Evolutionary conservation across 306 rosid species (phyloP).

Genomic region (Quillaja saponaria): DNA sequence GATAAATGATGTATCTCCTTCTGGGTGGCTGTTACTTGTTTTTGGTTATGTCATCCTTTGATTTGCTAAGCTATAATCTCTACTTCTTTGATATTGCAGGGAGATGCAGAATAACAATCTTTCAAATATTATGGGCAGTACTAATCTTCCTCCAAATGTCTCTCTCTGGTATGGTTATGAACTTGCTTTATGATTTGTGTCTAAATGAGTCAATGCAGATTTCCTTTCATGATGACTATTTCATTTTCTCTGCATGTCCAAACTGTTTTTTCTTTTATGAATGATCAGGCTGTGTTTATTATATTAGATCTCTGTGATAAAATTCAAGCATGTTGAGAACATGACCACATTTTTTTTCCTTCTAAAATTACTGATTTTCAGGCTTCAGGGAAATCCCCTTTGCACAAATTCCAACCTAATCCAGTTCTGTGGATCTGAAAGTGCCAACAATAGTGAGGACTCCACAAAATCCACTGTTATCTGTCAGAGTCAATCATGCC

Average conservation of each 20-base stretch:
- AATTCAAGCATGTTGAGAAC: constrained; percentile 1
- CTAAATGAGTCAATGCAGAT: constrained; percentile 11
- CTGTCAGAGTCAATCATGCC: constrained; percentile 58
- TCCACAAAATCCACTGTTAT: constrained; percentile 24
- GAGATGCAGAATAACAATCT: constrained; percentile 71
- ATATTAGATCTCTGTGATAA: constrained; percentile 20
- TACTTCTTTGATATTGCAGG: constrained; percentile 53
- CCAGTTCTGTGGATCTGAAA: constrained; percentile 55
- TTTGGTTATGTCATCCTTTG: neutral
- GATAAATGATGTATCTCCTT: neutral
- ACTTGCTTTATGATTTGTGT: constrained; percentile 30
- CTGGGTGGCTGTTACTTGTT: constrained; percentile 6
- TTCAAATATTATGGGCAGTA: constrained; percentile 54
- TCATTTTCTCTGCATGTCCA: constrained; percentile 19
- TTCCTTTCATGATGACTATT: neutral
- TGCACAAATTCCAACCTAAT: constrained; percentile 48
- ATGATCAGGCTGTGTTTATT: constrained; percentile 9
- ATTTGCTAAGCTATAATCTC: constrained; percentile 23
- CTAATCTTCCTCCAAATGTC: constrained; percentile 59
- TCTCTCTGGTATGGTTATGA: constrained; percentile 64
- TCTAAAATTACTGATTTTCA: constrained; percentile 42
- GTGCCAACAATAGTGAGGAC: constrained; percentile 16
- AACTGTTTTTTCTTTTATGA: constrained; percentile 1
- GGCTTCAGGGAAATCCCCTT: constrained; percentile 88
- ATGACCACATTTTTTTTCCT: neutral